Conservation (phyloP, 163 green algal species). For the Chlorella variabilis region DNA sequence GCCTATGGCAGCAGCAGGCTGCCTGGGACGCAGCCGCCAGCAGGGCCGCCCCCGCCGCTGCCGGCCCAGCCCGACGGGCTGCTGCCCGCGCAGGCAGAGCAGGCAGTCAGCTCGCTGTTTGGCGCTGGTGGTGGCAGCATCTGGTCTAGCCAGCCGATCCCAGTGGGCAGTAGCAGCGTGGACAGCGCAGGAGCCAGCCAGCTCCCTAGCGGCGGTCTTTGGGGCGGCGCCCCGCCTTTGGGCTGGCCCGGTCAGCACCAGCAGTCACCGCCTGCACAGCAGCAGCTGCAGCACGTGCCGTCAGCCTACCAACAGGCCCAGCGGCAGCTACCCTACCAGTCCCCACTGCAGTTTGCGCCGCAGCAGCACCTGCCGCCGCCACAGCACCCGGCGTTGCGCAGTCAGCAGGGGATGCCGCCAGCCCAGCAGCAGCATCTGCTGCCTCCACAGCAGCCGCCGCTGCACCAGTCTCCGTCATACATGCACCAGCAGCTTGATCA, state of each 20-base stretch:
- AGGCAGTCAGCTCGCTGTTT: slow-evolving; percentile 29
- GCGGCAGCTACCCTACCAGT: neutral
- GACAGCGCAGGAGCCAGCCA: neutral
- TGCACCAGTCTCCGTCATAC: neutral
- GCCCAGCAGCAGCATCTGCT: slow-evolving; percentile 25
- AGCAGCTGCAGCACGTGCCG: slow-evolving; percentile 17
- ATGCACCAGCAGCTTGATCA: neutral
- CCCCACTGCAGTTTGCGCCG: neutral
- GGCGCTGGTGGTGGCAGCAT: slow-evolving; percentile 19
- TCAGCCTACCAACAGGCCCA: neutral
- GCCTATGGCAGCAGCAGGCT: neutral
- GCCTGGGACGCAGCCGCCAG: neutral
- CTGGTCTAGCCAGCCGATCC: slow-evolving; percentile 7
- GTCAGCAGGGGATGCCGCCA: neutral
- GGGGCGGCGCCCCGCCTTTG: neutral
- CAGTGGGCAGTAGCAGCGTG: neutral
- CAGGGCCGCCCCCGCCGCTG: neutral
- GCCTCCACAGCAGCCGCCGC: neutral
- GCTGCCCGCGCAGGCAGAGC: neutral
- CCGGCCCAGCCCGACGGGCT: neutral
- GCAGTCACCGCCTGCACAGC: neutral
- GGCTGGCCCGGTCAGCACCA: neutral
- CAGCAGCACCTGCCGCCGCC: neutral
- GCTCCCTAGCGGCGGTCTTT: neutral
- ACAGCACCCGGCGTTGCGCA: neutral